Evolutionary conservation across 106 monocot species (phyloP).

Genomic region (Posidonia australis): DNA sequence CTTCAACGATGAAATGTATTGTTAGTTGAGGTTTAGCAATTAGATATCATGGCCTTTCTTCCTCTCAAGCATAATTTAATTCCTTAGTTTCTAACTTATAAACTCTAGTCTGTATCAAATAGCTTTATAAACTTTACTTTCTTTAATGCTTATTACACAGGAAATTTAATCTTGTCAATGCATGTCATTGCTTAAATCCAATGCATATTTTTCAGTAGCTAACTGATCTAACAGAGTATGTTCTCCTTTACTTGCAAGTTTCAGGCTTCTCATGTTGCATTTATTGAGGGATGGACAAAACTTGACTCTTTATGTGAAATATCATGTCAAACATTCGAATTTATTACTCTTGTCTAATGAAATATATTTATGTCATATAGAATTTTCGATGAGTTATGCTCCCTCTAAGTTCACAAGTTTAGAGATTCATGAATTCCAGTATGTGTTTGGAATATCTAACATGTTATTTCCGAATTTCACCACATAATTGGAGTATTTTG

Average conservation of each 20-base stretch:
- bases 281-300: conserved; percentile 39
- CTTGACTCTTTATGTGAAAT: conserved; percentile 40
- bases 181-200: too few relatives aligned
- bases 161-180: too few relatives aligned
- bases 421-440: background rate
- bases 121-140: too few relatives aligned
- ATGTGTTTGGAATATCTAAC: background rate
- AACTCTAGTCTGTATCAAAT: too few relatives aligned
- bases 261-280: conserved; percentile 66
- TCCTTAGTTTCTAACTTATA: too few relatives aligned
- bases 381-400: too few relatives aligned
- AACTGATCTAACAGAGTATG: background rate
- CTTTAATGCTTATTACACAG: too few relatives aligned
- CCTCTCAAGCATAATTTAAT: too few relatives aligned
- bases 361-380: background rate
- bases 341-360: background rate
- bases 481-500: background rate
- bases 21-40: too few relatives aligned
- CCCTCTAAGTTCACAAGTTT: background rate
- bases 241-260: background rate
- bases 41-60: too few relatives aligned
- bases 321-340: conserved; percentile 34
- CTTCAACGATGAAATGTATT: background rate
- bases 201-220: background rate
- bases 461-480: background rate